Conservation (phyloP, 1,284 basidiomycete species). For the Rugosomyces carneus region DNA sequence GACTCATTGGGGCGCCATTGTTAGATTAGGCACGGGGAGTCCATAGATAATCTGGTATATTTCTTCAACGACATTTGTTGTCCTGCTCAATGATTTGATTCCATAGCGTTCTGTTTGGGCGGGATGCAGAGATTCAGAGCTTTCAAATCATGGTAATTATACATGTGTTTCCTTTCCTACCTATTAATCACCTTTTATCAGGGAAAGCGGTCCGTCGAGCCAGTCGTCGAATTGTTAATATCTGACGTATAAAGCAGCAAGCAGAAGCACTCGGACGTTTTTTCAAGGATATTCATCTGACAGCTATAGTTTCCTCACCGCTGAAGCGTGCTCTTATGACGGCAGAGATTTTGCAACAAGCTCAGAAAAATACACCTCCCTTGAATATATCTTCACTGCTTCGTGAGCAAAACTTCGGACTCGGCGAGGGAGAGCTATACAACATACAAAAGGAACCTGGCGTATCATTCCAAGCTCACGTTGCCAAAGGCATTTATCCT, state of each 20-base stretch:
- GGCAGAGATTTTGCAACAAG: slow-evolving; percentile 49
- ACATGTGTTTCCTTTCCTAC: background rate
- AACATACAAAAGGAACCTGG: slow-evolving; percentile 22
- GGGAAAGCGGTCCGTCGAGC: slow-evolving; percentile 55
- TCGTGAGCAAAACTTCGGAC: slow-evolving; percentile 68
- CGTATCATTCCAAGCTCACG: slow-evolving; percentile 44
- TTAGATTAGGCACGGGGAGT: slow-evolving; percentile 77
- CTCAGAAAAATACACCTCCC: slow-evolving; percentile 41
- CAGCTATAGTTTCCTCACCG: slow-evolving; percentile 74
- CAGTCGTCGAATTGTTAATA: background rate
- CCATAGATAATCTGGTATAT: slow-evolving; percentile 59
- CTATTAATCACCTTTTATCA: slow-evolving; percentile 20
- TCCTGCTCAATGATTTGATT: background rate
- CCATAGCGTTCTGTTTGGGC: slow-evolving; percentile 62
- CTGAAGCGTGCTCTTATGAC: slow-evolving; percentile 75
- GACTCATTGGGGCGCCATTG: background rate
- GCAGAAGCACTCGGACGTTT: slow-evolving; percentile 70
- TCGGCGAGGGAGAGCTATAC: slow-evolving; percentile 65
- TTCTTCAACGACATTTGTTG: slow-evolving; percentile 2
- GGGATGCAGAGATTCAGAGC: slow-evolving; percentile 77
- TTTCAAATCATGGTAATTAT: slow-evolving; percentile 72
- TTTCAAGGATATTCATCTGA: slow-evolving; percentile 52
- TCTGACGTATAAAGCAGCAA: slow-evolving; percentile 47
- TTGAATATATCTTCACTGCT: slow-evolving; percentile 47
- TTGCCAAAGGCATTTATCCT: slow-evolving; percentile 47